A percentile compares a stretch with the other conserved stretches of the same genome.
phyloP scores from a whole-genome alignment of 1,139 yeast genomes.

The Hansenula lynferdii region DNA sequence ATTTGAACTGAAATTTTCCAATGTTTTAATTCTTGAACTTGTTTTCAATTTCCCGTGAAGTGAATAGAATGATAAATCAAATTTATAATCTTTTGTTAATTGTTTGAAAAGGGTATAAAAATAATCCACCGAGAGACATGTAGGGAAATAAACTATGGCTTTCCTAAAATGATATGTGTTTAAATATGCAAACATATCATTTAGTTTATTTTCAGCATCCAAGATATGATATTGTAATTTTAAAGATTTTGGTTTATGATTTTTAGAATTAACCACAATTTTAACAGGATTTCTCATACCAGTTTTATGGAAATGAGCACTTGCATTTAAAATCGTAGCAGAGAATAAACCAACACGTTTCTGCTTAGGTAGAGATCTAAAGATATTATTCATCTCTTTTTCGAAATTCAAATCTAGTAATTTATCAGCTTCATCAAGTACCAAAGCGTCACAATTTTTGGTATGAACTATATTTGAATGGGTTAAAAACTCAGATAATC shows the following conservation, averaged over 20 bases:
- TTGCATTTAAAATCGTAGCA: conserved; percentile 85
- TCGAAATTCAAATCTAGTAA: conserved; percentile 77
- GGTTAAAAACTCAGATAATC: conserved; percentile 68
- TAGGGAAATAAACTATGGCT: conserved; percentile 87
- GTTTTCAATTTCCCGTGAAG: conserved; percentile 84
- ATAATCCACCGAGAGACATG: conserved; percentile 76
- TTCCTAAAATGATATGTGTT: conserved; percentile 57
- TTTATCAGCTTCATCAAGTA: conserved; percentile 92
- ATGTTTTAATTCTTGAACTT: conserved; percentile 67
- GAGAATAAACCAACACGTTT: conserved; percentile 91
- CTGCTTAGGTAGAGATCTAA: conserved; percentile 75
- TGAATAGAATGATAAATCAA: conserved; percentile 48
- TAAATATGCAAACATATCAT: conserved; percentile 51
- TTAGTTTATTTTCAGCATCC: conserved; percentile 56
- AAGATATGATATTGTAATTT: conserved; percentile 58
- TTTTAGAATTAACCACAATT: conserved; percentile 60
- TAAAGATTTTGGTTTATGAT: conserved; percentile 55
- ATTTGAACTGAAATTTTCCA: conserved; percentile 43
- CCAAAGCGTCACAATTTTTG: conserved; percentile 61
- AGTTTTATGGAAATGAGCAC: conserved; percentile 59
- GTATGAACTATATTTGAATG: conserved; percentile 43
- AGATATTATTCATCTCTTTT: conserved; percentile 60
- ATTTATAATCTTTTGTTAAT: conserved; percentile 24
- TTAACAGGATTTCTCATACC: conserved; percentile 91
- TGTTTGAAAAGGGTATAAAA: conserved; percentile 55